Percentiles rank a stretch among this genome's conserved stretches.
phyloP scores from a whole-genome alignment of 129 eudicot species.

The Chrysanthemum lavandulifolium region DNA sequence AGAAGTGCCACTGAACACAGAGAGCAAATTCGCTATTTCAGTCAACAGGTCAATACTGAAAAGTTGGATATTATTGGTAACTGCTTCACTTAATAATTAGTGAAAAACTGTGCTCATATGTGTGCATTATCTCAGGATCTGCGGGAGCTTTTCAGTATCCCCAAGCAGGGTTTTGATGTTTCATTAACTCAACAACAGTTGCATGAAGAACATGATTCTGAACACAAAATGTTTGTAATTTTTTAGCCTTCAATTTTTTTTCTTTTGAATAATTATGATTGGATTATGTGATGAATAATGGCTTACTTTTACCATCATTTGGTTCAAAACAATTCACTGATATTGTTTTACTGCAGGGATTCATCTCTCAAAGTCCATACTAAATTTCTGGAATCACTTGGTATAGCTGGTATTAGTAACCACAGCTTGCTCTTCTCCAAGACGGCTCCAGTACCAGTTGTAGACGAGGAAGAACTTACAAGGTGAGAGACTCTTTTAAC shows the following conservation, averaged over 20 bases:
- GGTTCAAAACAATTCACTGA: not conserved
- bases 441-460: constrained; percentile 62
- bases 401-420: constrained; percentile 93
- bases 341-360: constrained; percentile 53
- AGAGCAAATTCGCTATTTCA: constrained; percentile 91
- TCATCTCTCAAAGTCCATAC: constrained; percentile 57
- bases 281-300: not conserved
- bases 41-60: constrained; percentile 61
- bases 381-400: constrained; percentile 73
- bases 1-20: constrained; percentile 98
- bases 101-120: not conserved
- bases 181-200: constrained; percentile 90
- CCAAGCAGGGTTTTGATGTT: constrained; percentile 83
- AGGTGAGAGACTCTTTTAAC: constrained; percentile 43
- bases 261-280: not conserved
- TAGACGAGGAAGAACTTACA: constrained; percentile 44
- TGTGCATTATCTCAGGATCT: constrained; percentile 63
- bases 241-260: not conserved
- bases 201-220: constrained; percentile 78
- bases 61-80: not conserved
- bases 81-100: not conserved
- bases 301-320: not conserved
- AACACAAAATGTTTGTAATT: constrained; percentile 54
- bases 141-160: constrained; percentile 80
- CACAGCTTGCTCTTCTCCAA: constrained; percentile 95